These are phyloP conservation scores for Rhizophagus clarus DNA, from an alignment of 192 early-diverging fungal genomes.

Conservation along the genomic window DNA sequence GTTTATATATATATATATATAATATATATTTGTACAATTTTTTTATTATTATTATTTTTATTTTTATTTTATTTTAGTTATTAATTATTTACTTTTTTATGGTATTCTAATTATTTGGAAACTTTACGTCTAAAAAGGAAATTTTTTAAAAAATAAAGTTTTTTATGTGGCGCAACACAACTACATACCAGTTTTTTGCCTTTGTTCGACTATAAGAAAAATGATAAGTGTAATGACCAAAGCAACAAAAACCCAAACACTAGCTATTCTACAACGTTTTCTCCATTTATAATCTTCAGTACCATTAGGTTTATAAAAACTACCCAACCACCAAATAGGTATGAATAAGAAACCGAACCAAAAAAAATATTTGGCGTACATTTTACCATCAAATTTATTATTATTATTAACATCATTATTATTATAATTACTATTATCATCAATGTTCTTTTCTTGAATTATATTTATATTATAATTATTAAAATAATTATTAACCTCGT, in stretches of 20 bases:
- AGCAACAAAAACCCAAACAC: background rate
- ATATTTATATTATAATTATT: too few relatives aligned
- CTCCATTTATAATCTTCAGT: slow-evolving; percentile 5
- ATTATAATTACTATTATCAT: background rate
- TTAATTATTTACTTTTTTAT: too few relatives aligned
- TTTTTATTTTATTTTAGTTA: too few relatives aligned
- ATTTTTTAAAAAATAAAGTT: too few relatives aligned
- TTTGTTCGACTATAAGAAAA: background rate
- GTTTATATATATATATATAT: too few relatives aligned
- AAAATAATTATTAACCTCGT: too few relatives aligned
- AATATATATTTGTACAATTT: too few relatives aligned
- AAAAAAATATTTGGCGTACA: background rate
- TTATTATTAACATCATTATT: background rate
- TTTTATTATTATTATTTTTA: too few relatives aligned
- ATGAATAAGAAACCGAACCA: background rate
- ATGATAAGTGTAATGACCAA: background rate
- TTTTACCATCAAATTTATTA: background rate
- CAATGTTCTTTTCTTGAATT: too few relatives aligned
- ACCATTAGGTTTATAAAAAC: background rate
- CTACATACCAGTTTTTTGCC: background rate
- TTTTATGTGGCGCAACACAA: too few relatives aligned
- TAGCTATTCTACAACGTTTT: background rate
- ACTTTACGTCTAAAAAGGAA: too few relatives aligned
- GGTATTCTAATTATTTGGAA: too few relatives aligned
- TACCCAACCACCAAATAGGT: background rate